Evolutionary conservation across 2,329 filamentous ascomycete genomes (phyloP), one percentile per base, ranked within the genome.

Genomic region (Sphaerulina populicola): DNA sequence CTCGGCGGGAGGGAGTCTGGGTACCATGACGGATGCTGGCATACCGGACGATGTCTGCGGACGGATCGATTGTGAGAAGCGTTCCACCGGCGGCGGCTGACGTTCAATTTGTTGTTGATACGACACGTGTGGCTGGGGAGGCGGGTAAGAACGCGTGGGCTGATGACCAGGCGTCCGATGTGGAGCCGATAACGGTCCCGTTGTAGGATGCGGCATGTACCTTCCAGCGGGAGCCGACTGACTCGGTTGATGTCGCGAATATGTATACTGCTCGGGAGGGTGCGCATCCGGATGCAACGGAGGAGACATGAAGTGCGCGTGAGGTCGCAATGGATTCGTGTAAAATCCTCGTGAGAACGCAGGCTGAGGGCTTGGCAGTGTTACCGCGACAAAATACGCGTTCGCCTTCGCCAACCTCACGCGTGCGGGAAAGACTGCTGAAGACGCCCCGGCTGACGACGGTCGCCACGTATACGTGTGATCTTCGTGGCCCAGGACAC

Each of bases 381-480:
- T 70, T 38, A 74, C 59, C 21, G 71, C 70, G 18, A 73, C 69
- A 46, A 74, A 75, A 59, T 73, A 75, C 14, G 71, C 59, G 12
- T 68, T 68, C 9, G 71, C 71, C 57, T 72, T 74, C 9, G 72
- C 73, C 31, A 70, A 57, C 38, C 67, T 56, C 10, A 71, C 59
- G 6, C 66, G 60, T 18, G 62, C 67, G 21, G 64, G 62, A 38
- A 70, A 64, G 3, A 53, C 59, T 37, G 70, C 68, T 40, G 63
- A 64, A 35, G 67, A 63, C 4, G 62, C 58, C 11, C 60, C 64
- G 4, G 60, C 57, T 29, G 69, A 62, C 2, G 64, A 66, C 46
- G 72, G 72, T 41, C 66, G 69, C 61, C 72, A 67, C 6, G 62
- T 64, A 51, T 71, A 68, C 2, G 68, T 66, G 29, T 68, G 64